Conservation (phyloP, 257 asterid genomes). For the Capsicum rhomboideum region DNA sequence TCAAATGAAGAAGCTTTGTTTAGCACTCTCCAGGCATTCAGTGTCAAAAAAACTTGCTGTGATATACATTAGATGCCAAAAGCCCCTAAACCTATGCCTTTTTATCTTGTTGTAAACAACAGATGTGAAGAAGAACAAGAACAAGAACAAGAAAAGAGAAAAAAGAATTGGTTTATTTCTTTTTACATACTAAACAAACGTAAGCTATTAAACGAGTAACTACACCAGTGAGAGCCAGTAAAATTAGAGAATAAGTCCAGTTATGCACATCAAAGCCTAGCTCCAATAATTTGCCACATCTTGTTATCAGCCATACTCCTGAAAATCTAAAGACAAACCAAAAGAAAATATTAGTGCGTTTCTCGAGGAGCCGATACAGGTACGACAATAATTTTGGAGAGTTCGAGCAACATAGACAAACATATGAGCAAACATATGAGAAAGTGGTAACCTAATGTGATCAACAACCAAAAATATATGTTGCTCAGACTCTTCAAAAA, state of each 20-base stretch:
- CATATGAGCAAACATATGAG: background rate
- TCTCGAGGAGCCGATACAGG: background rate
- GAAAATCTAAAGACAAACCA: constrained; percentile 32
- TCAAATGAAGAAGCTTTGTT: background rate
- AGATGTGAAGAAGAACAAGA: background rate
- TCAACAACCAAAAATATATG: background rate
- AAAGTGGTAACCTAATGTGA: background rate
- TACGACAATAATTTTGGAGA: background rate
- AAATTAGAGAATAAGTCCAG: constrained; percentile 34
- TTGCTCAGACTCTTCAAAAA: background rate
- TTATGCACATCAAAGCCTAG: constrained; percentile 62
- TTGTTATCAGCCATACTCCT: constrained; percentile 95
- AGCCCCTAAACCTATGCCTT: background rate
- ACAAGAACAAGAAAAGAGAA: too few relatives aligned
- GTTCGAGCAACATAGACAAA: background rate
- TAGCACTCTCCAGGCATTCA: background rate
- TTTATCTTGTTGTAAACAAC: background rate
- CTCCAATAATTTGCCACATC: constrained; percentile 68
- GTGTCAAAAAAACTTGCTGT: background rate
- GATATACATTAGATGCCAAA: background rate
- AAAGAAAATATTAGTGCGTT: background rate
- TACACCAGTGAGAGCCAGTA: constrained; percentile 46
- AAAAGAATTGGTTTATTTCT: constrained; percentile 32
- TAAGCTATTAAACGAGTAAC: constrained; percentile 60
- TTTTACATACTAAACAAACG: constrained; percentile 57